Conservation (phyloP, 2,329 filamentous ascomycete genomes). For the Chrysosporium keratinophilum region DNA sequence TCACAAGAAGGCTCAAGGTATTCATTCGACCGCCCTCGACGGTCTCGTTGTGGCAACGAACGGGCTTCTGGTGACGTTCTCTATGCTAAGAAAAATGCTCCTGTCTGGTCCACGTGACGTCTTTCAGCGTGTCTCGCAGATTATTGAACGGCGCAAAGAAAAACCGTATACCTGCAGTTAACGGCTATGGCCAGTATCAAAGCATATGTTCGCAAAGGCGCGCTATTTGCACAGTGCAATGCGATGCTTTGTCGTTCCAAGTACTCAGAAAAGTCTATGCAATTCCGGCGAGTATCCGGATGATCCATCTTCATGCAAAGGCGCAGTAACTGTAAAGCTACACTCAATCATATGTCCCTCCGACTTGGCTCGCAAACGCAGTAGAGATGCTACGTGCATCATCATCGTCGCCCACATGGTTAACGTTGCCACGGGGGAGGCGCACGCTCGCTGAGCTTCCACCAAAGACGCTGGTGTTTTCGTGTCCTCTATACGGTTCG, state of each 20-base stretch:
- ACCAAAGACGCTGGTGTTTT: slow-evolving; percentile 56
- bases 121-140: neutral
- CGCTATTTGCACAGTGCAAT: neutral
- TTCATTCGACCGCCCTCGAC: neutral
- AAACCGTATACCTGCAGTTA: neutral
- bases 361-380: slow-evolving; percentile 90
- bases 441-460: slow-evolving; percentile 46
- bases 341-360: slow-evolving; percentile 52
- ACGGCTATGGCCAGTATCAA: neutral
- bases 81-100: neutral
- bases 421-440: slow-evolving; percentile 36
- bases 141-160: slow-evolving; percentile 4
- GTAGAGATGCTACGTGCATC: slow-evolving; percentile 94
- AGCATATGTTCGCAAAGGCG: neutral
- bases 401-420: slow-evolving; percentile 56
- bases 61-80: neutral
- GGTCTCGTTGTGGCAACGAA: neutral
- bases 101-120: neutral
- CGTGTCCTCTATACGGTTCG: slow-evolving; percentile 42
- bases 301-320: neutral
- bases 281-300: slow-evolving; percentile 4
- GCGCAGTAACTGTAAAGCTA: neutral
- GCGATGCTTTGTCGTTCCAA: neutral
- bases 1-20: neutral
- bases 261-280: slow-evolving; percentile 4